These are phyloP conservation scores for Xanthoparmelia taractica DNA, from an alignment of 495 filamentous ascomycete genomes.

Conservation along the genomic window DNA sequence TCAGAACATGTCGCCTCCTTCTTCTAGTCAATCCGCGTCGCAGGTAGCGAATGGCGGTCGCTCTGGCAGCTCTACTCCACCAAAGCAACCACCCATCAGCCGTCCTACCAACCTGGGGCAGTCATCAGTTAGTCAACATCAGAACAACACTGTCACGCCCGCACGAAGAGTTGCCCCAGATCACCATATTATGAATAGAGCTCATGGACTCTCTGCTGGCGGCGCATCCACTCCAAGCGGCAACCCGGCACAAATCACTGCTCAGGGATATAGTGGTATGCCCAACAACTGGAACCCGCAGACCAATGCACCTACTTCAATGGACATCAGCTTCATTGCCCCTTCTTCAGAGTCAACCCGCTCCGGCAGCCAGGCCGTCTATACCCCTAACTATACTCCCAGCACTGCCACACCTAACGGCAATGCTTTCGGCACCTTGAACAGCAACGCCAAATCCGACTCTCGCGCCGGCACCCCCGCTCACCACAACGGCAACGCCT, in stretches of 20 bases:
- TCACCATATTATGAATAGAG: background rate
- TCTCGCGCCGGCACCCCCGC: background rate
- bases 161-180: background rate
- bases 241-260: background rate
- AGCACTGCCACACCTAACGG: background rate
- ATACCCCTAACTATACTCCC: conserved; percentile 6
- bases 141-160: background rate
- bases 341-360: background rate
- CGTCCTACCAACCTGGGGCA: conserved; percentile 5
- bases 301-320: background rate
- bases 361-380: background rate
- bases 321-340: conserved; percentile 9
- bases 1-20: background rate
- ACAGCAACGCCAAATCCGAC: background rate
- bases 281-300: background rate
- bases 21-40: background rate
- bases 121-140: background rate
- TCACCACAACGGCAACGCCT: background rate
- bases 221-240: background rate
- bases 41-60: background rate
- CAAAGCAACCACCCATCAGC: conserved; percentile 19
- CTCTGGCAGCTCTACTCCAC: background rate
- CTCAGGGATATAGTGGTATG: background rate
- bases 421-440: background rate
- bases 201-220: background rate